Conservation (phyloP, 306 rosid species). For the Cajanus cajan region DNA sequence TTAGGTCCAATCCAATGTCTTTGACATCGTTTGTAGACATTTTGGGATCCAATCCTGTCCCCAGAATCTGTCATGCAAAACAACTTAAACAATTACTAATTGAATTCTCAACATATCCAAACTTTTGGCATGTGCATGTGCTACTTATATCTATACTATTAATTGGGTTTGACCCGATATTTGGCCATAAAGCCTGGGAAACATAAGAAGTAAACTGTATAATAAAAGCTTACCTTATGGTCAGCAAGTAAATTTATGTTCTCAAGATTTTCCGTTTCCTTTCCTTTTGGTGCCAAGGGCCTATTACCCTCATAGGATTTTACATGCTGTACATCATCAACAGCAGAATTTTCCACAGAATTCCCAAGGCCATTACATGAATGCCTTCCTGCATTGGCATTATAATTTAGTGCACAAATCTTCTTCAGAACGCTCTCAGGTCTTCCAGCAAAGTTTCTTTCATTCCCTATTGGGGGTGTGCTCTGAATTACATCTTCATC, state of each 20-base stretch:
- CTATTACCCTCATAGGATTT: constrained; percentile 26
- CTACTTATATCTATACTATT: constrained; percentile 7
- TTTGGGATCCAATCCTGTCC: constrained; percentile 32
- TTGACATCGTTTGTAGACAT: constrained; percentile 47
- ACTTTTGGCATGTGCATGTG: constrained; percentile 13
- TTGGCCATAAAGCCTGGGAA: constrained; percentile 10
- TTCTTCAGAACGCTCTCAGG: constrained; percentile 54
- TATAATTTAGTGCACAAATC: constrained; percentile 44
- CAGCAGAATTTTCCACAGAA: constrained; percentile 34
- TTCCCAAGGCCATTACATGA: constrained; percentile 43
- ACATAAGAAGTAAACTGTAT: neutral
- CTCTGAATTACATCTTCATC: constrained; percentile 47
- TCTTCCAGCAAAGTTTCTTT: constrained; percentile 60
- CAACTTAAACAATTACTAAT: constrained; percentile 1
- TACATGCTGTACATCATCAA: constrained; percentile 35
- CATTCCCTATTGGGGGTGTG: constrained; percentile 64
- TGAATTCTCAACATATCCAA: constrained; percentile 13
- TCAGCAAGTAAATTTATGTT: constrained; percentile 39
- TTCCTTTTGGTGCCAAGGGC: constrained; percentile 36
- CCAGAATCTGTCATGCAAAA: constrained; percentile 46
- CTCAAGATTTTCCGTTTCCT: constrained; percentile 32
- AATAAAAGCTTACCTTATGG: constrained; percentile 46
- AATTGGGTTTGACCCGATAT: neutral
- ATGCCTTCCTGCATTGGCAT: constrained; percentile 34
- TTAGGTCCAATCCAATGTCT: constrained; percentile 76